phyloP scores from a whole-genome alignment of 176 grass and related monocot genomes.

The Avena insularis region DNA sequence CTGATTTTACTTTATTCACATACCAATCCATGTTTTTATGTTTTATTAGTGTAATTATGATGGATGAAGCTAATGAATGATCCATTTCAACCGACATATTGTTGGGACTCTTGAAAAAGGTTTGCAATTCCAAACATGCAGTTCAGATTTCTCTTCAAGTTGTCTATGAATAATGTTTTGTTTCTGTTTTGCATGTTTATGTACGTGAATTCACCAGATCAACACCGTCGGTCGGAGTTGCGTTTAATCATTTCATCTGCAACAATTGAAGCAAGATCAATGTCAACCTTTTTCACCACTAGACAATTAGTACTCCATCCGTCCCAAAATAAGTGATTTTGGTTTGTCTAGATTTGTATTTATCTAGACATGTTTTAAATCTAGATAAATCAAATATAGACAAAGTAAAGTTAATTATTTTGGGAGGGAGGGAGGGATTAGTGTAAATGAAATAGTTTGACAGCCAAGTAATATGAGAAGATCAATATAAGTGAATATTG shows the following conservation, averaged over 20 bases:
- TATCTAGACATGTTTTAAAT: no score
- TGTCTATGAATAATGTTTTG: constrained; percentile 38
- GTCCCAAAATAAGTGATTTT: no score
- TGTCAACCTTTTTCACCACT: constrained; percentile 88
- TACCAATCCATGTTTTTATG: constrained; percentile 27
- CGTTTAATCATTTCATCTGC: constrained; percentile 92
- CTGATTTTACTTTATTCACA: constrained; percentile 25
- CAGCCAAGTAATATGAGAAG: no score
- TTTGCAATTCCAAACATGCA: constrained; percentile 34
- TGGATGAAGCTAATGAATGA: constrained; percentile 99
- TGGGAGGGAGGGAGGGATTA: no score
- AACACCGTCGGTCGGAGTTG: constrained; percentile 78
- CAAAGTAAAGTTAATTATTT: no score
- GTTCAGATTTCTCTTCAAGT: constrained; percentile 29
- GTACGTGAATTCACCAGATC: constrained; percentile 67
- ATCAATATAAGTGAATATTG: no score
- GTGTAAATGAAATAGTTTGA: no score
- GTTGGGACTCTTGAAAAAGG: constrained; percentile 97
- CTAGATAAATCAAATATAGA: no score
- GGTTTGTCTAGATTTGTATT: no score
- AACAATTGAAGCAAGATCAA: constrained; percentile 98
- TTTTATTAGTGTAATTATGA: constrained; percentile 86
- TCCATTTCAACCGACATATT: constrained; percentile 97
- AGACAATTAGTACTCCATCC: constrained; percentile 37
- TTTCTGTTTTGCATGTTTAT: not conserved